Evolutionary conservation across 2,329 filamentous ascomycete species (phyloP).

Genomic region (Ceratocystis cacaofunesta): DNA sequence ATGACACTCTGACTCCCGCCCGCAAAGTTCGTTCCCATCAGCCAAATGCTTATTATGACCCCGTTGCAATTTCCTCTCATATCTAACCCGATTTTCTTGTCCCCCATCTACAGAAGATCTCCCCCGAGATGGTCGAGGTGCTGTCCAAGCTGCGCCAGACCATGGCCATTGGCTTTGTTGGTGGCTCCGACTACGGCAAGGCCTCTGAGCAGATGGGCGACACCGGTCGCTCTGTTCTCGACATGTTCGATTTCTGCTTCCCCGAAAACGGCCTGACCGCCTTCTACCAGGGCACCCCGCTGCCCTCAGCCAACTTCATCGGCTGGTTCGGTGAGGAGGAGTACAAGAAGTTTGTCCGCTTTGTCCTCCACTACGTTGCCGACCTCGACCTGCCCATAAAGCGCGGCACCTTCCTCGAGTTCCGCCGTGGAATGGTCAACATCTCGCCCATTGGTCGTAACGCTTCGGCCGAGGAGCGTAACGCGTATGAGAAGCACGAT

Average conservation of each 20-base stretch:
- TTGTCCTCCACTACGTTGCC: conserved; percentile 67
- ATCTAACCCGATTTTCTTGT: conserved; percentile 6
- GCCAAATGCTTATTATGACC: neutral
- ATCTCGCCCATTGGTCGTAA: conserved; percentile 75
- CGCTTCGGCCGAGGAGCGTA: conserved; percentile 62
- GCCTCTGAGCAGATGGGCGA: conserved; percentile 89
- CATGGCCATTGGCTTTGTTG: conserved; percentile 80
- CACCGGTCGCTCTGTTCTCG: conserved; percentile 51
- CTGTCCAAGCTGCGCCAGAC: conserved; percentile 72
- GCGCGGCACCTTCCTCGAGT: conserved; percentile 74
- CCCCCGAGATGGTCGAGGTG: conserved; percentile 68
- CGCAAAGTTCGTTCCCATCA: conserved; percentile 45
- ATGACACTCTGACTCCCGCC: conserved; percentile 76
- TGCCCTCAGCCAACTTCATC: conserved; percentile 78
- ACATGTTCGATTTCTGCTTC: conserved; percentile 96
- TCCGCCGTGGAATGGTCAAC: conserved; percentile 86
- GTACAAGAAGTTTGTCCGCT: conserved; percentile 66
- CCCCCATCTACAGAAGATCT: conserved; percentile 38
- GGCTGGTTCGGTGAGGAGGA: conserved; percentile 70
- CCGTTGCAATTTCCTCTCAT: neutral
- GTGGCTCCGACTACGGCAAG: conserved; percentile 81
- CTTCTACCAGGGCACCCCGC: conserved; percentile 62
- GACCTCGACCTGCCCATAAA: conserved; percentile 74
- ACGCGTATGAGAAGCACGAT: conserved; percentile 73
- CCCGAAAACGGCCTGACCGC: conserved; percentile 91